Conservation (phyloP, 257 asterid genomes). For the Misopates orontium region DNA sequence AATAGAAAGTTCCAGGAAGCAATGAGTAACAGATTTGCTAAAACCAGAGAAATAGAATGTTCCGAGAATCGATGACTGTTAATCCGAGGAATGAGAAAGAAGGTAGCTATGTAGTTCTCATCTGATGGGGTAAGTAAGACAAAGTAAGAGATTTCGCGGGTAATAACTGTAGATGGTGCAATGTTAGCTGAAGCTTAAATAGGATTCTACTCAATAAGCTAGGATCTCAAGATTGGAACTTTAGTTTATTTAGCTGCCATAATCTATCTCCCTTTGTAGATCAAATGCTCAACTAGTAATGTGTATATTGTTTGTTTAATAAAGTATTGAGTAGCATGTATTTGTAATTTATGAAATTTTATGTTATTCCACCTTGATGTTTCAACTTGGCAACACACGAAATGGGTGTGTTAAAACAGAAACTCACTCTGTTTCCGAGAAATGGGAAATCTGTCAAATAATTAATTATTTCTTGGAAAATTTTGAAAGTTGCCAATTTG, state of each 20-base stretch:
- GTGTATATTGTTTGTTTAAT: constrained; percentile 25
- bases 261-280: constrained; percentile 27
- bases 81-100: constrained; percentile 11
- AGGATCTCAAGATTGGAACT: constrained; percentile 22
- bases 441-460: too few species aligned
- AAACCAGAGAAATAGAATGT: too few species aligned
- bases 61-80: too few species aligned
- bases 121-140: not conserved
- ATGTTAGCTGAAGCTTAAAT: constrained; percentile 17
- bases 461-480: too few species aligned
- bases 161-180: constrained; percentile 14
- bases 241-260: constrained; percentile 31
- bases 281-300: constrained; percentile 31
- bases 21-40: not conserved
- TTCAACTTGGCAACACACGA: too few species aligned
- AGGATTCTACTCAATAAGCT: constrained; percentile 30
- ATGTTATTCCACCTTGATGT: not conserved
- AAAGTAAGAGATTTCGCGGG: not conserved
- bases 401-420: too few species aligned
- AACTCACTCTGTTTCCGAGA: too few species aligned
- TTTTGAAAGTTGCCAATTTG: too few species aligned
- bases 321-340: constrained; percentile 13
- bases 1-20: constrained; percentile 36
- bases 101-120: constrained; percentile 21
- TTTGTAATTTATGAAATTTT: constrained; percentile 9